These are phyloP conservation scores for Eutypa lata DNA, from an alignment of 2,329 filamentous ascomycete species.

Conservation along the genomic window DNA sequence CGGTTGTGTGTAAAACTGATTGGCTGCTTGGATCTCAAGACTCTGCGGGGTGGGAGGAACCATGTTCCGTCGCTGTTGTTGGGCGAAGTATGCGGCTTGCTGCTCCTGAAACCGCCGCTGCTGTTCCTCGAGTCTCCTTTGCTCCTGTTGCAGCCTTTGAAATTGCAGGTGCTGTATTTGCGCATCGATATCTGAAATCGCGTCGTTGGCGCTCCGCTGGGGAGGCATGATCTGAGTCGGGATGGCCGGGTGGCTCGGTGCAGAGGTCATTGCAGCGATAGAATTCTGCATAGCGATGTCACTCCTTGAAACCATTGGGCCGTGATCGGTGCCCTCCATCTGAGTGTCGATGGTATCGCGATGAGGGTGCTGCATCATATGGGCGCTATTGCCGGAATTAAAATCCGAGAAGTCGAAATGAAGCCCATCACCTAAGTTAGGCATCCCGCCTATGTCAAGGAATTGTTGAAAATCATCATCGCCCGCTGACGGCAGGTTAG, in stretches of 20 bases:
- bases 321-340: conserved; percentile 44
- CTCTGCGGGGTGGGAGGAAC: conserved; percentile 80
- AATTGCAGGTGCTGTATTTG: conserved; percentile 65
- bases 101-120: conserved; percentile 40
- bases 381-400: conserved; percentile 34
- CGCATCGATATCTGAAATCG: conserved; percentile 59
- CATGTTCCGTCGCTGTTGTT: conserved; percentile 51
- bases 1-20: conserved; percentile 58
- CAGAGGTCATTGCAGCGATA: conserved; percentile 46
- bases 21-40: conserved; percentile 67
- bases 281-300: conserved; percentile 41
- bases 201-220: conserved; percentile 45
- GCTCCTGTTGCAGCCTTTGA: conserved; percentile 60
- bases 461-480: conserved; percentile 66
- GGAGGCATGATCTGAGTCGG: conserved; percentile 43
- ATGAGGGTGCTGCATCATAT: conserved; percentile 37
- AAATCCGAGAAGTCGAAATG: conserved; percentile 61
- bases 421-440: conserved; percentile 49
- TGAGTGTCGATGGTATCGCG: conserved; percentile 45
- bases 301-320: conserved; percentile 33
- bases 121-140: conserved; percentile 56
- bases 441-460: conserved; percentile 58
- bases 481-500: conserved; percentile 45
- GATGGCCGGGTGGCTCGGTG: conserved; percentile 42
- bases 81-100: conserved; percentile 49